Evolutionary conservation across 2,329 filamentous ascomycete genomes (phyloP).

Genomic region (Thelonectria blattea): DNA sequence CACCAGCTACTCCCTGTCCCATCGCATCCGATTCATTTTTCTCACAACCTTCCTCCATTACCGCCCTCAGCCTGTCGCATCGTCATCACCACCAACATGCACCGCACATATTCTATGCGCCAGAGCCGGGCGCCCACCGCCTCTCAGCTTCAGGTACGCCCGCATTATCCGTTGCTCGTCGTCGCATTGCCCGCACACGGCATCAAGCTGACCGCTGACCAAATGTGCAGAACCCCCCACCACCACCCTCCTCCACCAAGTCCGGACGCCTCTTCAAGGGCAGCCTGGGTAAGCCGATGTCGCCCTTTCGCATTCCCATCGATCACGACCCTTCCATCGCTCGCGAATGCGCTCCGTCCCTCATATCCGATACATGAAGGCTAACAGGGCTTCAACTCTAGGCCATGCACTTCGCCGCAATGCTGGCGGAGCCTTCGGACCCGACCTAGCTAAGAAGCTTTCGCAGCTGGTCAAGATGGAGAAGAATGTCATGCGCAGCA

Average conservation of each 20-base stretch:
- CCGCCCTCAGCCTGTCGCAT: conserved; percentile 21
- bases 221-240: conserved; percentile 80
- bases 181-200: not conserved
- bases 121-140: conserved; percentile 94
- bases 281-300: conserved; percentile 73
- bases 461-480: conserved; percentile 99
- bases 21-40: conserved; percentile 25
- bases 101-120: conserved; percentile 99
- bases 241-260: conserved; percentile 91
- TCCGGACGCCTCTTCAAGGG: conserved; percentile 83
- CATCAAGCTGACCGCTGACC: conserved; percentile 27
- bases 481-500: conserved; percentile 99
- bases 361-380: not conserved
- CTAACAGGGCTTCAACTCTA: conserved; percentile 36
- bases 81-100: conserved; percentile 65
- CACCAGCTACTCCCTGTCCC: conserved; percentile 31
- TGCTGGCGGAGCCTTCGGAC: conserved; percentile 76
- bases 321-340: not conserved
- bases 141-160: conserved; percentile 68
- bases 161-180: not conserved
- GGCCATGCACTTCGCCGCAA: conserved; percentile 75
- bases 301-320: not conserved
- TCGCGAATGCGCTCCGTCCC: not conserved
- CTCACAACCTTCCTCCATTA: conserved; percentile 27
- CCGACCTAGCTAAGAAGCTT: conserved; percentile 96